Evolutionary conservation across 2,329 filamentous ascomycete genomes (phyloP), one percentile per base, ranked within the genome.

Genomic region (Pleoardoris graminearum): DNA sequence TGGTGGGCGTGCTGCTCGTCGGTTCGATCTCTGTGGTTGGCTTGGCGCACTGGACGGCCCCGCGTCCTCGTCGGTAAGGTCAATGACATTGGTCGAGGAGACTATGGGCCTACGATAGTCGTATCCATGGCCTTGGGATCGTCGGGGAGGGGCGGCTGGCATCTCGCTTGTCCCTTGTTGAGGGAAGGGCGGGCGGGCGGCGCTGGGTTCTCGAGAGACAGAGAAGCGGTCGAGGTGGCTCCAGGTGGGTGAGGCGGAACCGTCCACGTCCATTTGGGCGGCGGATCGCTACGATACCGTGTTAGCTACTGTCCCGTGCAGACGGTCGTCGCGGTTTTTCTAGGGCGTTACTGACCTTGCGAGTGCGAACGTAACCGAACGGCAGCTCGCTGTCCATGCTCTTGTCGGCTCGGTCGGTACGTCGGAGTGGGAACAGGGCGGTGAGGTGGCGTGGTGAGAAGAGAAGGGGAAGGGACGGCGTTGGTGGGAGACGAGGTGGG

Each of bases 21-120:
- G 57, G 43, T 60, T 59, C 7, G 51, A 37, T 27, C 19, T 50
- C 43, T 49, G 51, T 57, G 49, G 38, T 49, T 41, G 27, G 44
- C 50, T 45, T 49, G 55, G 48, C 12, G 53, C 17, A 1, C 16
- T 32, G n/a, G 55, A 59, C 25, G 55, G 61, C 38, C 47, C 58
- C 48, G 59, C 58, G 33, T 68, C 63, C 25, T 72, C 66, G 8
- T 63, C 61, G 2, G 69, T 70, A 32, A 72, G 66, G 50, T 73
- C 70, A 7, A 70, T 68, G 29, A 70, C 47, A 22, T 58, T 53
- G 30, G 17, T 12, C 12, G 59, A 54, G 70, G 75, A 70, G 14
- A 76, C 74, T 14, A 75, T 68, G 1, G 83, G 83, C 54, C 80
- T 74, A 53, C 82, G 74, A 55, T 76, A 81, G 57, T 85, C 83